Evolutionary conservation across 805 yeast species (phyloP).

Genomic region (Saccharomycopsis oosterbeekiorum): DNA sequence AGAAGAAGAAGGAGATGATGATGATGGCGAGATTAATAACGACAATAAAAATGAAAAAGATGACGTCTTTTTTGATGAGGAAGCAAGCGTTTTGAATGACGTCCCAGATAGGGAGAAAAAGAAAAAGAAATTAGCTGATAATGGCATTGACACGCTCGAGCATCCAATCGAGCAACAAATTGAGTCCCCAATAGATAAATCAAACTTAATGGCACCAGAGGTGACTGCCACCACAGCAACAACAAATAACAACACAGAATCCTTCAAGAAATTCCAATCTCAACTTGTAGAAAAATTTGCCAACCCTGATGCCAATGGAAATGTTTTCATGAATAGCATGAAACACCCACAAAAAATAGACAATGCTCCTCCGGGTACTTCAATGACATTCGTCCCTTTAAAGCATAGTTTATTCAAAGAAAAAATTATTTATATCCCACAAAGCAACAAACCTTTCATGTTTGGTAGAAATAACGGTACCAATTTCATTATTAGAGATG

Average conservation of each 20-base stretch:
- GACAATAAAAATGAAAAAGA: neutral
- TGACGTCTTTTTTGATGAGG: neutral
- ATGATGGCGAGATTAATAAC: too few relatives aligned
- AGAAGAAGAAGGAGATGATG: slow-evolving; percentile 3
- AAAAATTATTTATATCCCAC: slow-evolving; percentile 48
- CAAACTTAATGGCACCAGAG: slow-evolving; percentile 5
- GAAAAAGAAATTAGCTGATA: neutral
- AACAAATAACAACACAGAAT: neutral
- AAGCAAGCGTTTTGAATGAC: neutral
- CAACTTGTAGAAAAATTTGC: neutral
- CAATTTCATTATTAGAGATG: slow-evolving; percentile 56
- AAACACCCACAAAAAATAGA: neutral
- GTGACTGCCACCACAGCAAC: slow-evolving; percentile 9
- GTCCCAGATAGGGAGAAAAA: too few relatives aligned
- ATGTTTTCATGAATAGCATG: neutral
- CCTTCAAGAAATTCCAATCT: neutral
- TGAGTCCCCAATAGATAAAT: neutral
- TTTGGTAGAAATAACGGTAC: slow-evolving; percentile 66
- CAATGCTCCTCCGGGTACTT: slow-evolving; percentile 45
- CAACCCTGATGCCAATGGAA: neutral
- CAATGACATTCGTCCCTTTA: slow-evolving; percentile 48
- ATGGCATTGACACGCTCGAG: neutral
- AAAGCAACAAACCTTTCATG: slow-evolving; percentile 54
- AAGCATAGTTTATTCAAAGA: slow-evolving; percentile 34
- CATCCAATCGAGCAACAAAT: neutral